Evolutionary conservation across 176 grass and related monocot species (phyloP), one percentile per base, ranked within the genome.

Genomic region (Zea luxurians): DNA sequence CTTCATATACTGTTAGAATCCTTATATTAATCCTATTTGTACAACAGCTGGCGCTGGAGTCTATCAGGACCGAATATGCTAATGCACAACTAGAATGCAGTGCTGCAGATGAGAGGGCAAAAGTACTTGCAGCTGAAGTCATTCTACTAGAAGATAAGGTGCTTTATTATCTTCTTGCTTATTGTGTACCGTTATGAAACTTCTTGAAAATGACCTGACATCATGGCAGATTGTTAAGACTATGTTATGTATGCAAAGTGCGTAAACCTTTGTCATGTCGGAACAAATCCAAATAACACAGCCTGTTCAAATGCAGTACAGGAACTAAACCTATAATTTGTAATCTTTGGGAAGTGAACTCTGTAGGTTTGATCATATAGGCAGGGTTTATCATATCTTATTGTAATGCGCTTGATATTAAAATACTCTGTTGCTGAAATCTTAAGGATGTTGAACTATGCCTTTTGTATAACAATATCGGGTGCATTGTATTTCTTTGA

Each of bases 121-220:
- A 89, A 80, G 73, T 99, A 82, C 92, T 99, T 70, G 96, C 96
- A 48, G 91, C 96, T 76, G 96, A 99, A 93, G 90, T 99, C 64
- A 99, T 99, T 86, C 88, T 81, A 80, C 88, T 96, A 80, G 96
- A 99, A 91, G 96, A 99, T 78, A 99, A 96, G 96, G 96, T 99
- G 74, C 53, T 85, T 84, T 77, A 20, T 34, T 78, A 64, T 87
- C 40, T 74, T 40, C 37, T 68, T 61, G 17, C 18, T 68, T 84
- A 67, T 48, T 64, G 53, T 62, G 52, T 81, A 45, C 10, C 4
- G n/a, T 70, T 79, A 70, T 37, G 49, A 77, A 80, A 44, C 68
- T 20, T 82, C 27, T 78, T 87, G 38, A 66, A 87, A 68, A 79
- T 78, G 37, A 62, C 37, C 41, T 76, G 82, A 49, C 11, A 63